phyloP scores from a whole-genome alignment of 1,139 yeast species.

The Blastobotrys buckinghamii region DNA sequence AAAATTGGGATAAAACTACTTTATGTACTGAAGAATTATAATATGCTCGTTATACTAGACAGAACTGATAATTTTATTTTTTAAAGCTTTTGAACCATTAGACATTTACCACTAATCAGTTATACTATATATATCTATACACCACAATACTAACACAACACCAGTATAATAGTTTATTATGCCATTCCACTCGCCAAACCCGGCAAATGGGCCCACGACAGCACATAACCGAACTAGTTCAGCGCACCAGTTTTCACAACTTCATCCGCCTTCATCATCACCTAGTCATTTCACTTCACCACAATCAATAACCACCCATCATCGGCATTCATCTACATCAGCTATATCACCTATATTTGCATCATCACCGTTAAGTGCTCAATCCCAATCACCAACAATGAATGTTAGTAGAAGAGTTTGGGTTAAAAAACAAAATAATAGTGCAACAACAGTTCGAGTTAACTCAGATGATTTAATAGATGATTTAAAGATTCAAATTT shows the following conservation, averaged over 20 bases:
- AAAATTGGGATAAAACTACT: too few species aligned
- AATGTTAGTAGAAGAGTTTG: conserved; percentile 45
- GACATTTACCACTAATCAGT: too few species aligned
- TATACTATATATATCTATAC: too few species aligned
- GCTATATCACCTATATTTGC: conserved; percentile 3
- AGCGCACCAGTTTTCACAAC: background rate
- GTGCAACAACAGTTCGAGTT: conserved; percentile 63
- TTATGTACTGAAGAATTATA: too few species aligned
- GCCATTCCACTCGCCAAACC: too few species aligned
- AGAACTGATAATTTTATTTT: too few species aligned
- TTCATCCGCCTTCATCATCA: too few species aligned
- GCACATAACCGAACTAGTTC: background rate
- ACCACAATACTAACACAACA: too few species aligned
- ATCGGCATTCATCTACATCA: conserved; percentile 10
- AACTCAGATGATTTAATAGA: conserved; percentile 56
- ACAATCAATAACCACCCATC: background rate
- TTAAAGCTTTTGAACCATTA: too few species aligned
- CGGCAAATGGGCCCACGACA: too few species aligned
- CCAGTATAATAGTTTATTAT: background rate
- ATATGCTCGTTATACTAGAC: too few species aligned
- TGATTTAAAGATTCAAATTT: conserved; percentile 59
- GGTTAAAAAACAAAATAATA: conserved; percentile 50
- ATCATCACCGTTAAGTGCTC: background rate
- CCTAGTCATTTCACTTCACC: too few species aligned
- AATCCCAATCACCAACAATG: background rate